Evolutionary conservation across 495 filamentous ascomycete genomes (phyloP).

Genomic region (Acidiella bohemica): DNA sequence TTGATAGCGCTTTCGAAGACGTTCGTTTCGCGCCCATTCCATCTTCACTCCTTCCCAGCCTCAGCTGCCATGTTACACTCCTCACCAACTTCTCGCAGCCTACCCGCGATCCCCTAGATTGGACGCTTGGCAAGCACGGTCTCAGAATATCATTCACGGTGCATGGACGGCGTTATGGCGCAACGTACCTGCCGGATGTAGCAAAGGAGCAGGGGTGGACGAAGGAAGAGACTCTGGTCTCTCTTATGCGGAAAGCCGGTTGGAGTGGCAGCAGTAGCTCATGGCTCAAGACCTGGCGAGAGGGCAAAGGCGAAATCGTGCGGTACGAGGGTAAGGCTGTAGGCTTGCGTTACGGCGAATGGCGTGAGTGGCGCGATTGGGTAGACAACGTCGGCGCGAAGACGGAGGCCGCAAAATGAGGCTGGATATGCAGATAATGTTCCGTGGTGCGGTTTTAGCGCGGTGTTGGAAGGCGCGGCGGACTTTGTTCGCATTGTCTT

Average conservation of each 20-base stretch:
- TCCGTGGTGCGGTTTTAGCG: no score
- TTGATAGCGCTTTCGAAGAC: conserved; percentile 64
- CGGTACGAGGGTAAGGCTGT: conserved; percentile 71
- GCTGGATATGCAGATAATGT: no score
- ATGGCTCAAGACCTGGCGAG: conserved; percentile 52
- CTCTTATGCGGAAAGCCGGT: conserved; percentile 86
- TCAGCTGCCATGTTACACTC: conserved; percentile 33
- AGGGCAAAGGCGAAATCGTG: conserved; percentile 51
- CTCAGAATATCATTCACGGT: conserved; percentile 39
- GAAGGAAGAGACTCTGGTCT: conserved; percentile 80
- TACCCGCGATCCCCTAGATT: conserved; percentile 58
- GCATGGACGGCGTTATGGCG: conserved; percentile 31
- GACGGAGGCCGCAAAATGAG: conserved; percentile 3
- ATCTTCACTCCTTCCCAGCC: conserved; percentile 47
- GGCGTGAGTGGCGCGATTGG: conserved; percentile 67
- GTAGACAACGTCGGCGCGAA: conserved; percentile 28
- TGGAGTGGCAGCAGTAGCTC: conserved; percentile 55
- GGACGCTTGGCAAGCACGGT: conserved; percentile 75
- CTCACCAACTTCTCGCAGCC: conserved; percentile 32
- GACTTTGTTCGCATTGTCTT: no score
- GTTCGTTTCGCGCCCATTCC: conserved; percentile 68
- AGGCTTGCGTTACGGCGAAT: conserved; percentile 55
- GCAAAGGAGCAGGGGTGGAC: conserved; percentile 88
- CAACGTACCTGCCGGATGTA: conserved; percentile 89
- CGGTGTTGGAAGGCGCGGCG: no score